Evolutionary conservation across 2,329 filamentous ascomycete species (phyloP).

Genomic region (Aspergillus brasiliensis): DNA sequence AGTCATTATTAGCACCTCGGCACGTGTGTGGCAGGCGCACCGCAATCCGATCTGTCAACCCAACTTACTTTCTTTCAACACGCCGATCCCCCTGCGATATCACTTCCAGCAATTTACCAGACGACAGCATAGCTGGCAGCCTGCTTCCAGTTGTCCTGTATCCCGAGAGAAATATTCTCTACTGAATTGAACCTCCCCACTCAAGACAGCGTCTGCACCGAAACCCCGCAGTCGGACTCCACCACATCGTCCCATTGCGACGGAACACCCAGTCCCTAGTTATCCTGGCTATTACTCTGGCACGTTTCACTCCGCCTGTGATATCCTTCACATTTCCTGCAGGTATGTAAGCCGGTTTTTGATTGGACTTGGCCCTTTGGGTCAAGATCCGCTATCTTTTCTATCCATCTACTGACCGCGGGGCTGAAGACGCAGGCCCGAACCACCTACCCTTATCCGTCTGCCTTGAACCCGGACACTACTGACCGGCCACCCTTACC

Average conservation of each 20-base stretch:
- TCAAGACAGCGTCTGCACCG: background rate
- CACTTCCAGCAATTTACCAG: too few relatives aligned
- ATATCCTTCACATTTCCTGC: background rate
- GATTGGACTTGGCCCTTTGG: background rate
- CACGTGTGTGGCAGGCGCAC: background rate
- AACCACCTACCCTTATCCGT: background rate
- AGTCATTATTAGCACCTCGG: background rate
- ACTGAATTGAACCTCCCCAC: background rate
- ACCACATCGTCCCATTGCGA: slow-evolving; percentile 1
- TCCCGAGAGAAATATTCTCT: background rate
- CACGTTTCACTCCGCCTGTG: background rate
- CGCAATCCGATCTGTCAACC: background rate
- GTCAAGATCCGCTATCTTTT: background rate
- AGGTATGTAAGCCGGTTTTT: background rate
- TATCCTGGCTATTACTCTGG: background rate
- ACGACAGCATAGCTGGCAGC: too few relatives aligned
- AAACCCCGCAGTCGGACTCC: slow-evolving; percentile 7
- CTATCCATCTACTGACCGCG: slow-evolving; percentile 3
- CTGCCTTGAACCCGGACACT: background rate
- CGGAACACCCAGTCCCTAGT: background rate
- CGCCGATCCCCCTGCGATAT: background rate
- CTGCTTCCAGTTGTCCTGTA: background rate
- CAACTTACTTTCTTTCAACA: background rate
- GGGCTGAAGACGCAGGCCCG: slow-evolving; percentile 4
- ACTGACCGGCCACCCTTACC: background rate